phyloP scores from a whole-genome alignment of 2,329 filamentous ascomycete species.

The Fusarium concolor region DNA sequence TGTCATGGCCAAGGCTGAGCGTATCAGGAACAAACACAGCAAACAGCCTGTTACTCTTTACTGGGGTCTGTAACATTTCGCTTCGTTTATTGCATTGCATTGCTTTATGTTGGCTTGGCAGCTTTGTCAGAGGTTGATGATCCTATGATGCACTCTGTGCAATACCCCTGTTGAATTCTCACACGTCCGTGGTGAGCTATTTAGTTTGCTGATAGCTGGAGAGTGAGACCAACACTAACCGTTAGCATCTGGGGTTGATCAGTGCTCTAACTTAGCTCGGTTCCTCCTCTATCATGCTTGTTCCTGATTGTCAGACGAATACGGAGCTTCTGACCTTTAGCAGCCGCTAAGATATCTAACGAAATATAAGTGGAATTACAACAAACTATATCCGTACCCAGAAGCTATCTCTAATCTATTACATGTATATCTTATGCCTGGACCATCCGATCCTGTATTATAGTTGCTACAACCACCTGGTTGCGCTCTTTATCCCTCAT shows the following conservation, averaged over 20 bases:
- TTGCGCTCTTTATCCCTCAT: conserved; percentile 9
- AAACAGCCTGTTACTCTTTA: conserved; percentile 9
- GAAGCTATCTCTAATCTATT: conserved; percentile 11
- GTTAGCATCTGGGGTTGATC: conserved; percentile 10
- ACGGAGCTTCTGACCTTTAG: not conserved
- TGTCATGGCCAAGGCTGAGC: conserved; percentile 26
- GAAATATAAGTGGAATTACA: conserved; percentile 3
- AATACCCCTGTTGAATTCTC: conserved; percentile 16
- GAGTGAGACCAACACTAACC: not conserved
- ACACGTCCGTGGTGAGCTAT: conserved; percentile 18
- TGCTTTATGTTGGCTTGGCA: conserved; percentile 25
- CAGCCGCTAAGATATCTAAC: not conserved
- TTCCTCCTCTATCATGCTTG: conserved; percentile 9
- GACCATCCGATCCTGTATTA: not conserved
- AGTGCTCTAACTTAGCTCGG: conserved; percentile 19
- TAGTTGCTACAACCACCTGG: conserved; percentile 7
- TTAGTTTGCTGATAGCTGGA: conserved; percentile 20
- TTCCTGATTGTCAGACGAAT: conserved; percentile 13
- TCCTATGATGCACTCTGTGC: conserved; percentile 1
- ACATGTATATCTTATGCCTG: not conserved
- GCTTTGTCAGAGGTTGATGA: conserved; percentile 9
- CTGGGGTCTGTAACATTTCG: conserved; percentile 13
- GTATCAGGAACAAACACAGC: conserved; percentile 35
- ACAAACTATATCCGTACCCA: not conserved
- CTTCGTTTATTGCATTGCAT: conserved; percentile 1